phyloP scores from a whole-genome alignment of 2,329 filamentous ascomycete species.

The Dactylellina cionopaga region DNA sequence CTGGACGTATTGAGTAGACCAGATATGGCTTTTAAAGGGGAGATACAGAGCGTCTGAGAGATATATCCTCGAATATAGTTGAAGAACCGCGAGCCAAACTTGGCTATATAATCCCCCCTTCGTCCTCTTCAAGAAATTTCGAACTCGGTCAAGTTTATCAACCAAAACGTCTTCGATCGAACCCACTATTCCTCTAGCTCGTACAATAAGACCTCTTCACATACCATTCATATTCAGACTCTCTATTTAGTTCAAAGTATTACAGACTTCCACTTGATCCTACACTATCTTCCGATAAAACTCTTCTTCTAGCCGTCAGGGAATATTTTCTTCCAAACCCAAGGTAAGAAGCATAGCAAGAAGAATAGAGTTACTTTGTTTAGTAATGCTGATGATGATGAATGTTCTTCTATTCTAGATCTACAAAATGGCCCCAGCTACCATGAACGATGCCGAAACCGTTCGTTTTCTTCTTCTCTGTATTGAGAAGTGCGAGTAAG shows the following conservation, averaged over 20 bases:
- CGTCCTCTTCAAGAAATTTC: conserved; percentile 1
- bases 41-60: too few species aligned
- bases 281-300: too few species aligned
- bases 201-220: too few species aligned
- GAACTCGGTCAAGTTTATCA: neutral
- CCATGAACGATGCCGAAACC: conserved; percentile 23
- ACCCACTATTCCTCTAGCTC: neutral
- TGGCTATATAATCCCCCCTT: conserved; percentile 27
- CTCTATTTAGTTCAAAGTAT: too few species aligned
- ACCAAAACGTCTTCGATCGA: neutral
- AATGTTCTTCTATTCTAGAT: neutral
- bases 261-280: too few species aligned
- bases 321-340: too few species aligned
- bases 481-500: conserved; percentile 51
- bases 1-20: neutral
- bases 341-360: too few species aligned
- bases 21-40: neutral
- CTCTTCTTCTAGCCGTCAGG: too few species aligned
- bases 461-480: conserved; percentile 35
- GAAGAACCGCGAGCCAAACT: neutral
- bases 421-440: conserved; percentile 27
- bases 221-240: too few species aligned
- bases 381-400: too few species aligned
- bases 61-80: too few species aligned
- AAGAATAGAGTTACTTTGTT: too few species aligned